Evolutionary conservation across 2,329 filamentous ascomycete genomes (phyloP).

Genomic region (Aspergillus arachidicola): DNA sequence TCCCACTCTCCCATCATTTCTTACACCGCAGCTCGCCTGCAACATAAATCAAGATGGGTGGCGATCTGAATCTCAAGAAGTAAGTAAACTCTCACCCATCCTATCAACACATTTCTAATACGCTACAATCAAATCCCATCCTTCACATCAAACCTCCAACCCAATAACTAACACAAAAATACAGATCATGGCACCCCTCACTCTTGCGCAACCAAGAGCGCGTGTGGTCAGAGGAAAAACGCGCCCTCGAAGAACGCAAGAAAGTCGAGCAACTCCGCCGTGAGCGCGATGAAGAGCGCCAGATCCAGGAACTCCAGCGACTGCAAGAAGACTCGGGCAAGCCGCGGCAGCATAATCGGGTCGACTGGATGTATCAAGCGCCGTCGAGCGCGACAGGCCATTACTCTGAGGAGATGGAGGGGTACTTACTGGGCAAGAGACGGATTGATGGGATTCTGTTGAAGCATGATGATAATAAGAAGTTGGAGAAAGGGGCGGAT

Average conservation of each 20-base stretch:
- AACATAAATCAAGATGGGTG: conserved; percentile 70
- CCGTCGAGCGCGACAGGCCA: conserved; percentile 74
- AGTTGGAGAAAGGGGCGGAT: conserved; percentile 70
- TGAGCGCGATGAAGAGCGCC: conserved; percentile 90
- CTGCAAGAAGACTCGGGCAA: conserved; percentile 89
- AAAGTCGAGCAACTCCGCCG: conserved; percentile 87
- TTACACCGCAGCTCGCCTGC: background rate
- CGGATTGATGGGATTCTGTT: conserved; percentile 80
- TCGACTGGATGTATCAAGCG: conserved; percentile 98
- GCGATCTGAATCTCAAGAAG: conserved; percentile 93
- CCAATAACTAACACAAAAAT: conserved; percentile 18
- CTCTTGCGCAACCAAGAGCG: conserved; percentile 86
- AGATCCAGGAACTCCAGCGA: conserved; percentile 86
- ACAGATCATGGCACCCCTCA: conserved; percentile 83
- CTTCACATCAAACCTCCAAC: background rate
- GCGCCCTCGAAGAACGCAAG: conserved; percentile 92
- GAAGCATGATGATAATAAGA: conserved; percentile 78
- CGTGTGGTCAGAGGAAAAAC: conserved; percentile 90
- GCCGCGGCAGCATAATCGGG: conserved; percentile 74
- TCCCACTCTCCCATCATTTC: background rate
- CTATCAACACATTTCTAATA: background rate
- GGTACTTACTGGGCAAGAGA: conserved; percentile 88
- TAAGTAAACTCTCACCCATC: conserved; percentile 34
- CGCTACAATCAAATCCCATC: background rate
- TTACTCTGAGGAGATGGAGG: conserved; percentile 82